A percentile compares a stretch with the other conserved stretches of the same genome.
Evolutionary conservation across 306 rosid genomes (phyloP).

Genomic region (Medicago arabica): DNA sequence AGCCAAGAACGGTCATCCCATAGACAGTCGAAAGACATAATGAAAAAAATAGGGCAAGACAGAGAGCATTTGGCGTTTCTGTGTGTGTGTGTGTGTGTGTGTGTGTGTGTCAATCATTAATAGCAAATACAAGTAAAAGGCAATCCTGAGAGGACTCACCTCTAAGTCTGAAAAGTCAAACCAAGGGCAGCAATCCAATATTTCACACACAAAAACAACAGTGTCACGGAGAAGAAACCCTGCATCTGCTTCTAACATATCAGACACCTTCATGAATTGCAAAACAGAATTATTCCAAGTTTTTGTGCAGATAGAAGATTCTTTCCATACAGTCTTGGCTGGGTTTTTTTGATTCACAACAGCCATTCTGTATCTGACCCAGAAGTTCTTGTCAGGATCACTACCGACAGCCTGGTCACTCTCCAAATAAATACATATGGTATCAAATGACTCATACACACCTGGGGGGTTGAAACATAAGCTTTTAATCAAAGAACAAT

Average conservation of each 20-base stretch:
- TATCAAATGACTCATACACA: conserved; percentile 96
- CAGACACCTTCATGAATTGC: conserved; percentile 99
- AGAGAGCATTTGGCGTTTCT: conserved; percentile 21
- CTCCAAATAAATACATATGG: conserved; percentile 97
- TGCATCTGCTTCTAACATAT: conserved; percentile 94
- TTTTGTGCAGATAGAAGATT: conserved; percentile 97
- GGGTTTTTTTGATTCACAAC: conserved; percentile 95
- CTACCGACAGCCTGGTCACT: conserved; percentile 96
- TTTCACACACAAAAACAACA: conserved; percentile 96
- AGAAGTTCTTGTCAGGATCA: conserved; percentile 97
- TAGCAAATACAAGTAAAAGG: conserved; percentile 27
- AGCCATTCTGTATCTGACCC: conserved; percentile 99
- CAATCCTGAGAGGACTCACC: conserved; percentile 60
- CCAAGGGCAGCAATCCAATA: conserved; percentile 99
- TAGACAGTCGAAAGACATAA: not conserved
- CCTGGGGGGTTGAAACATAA: conserved; percentile 59
- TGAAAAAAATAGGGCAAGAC: conserved; percentile 14
- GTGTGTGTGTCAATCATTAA: conserved; percentile 12
- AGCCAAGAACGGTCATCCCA: conserved; percentile 34
- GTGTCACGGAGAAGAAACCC: conserved; percentile 96
- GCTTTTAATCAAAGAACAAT: conserved; percentile 33
- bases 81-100: not conserved
- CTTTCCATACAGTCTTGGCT: conserved; percentile 97
- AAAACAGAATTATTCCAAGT: conserved; percentile 99
- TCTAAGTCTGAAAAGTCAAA: conserved; percentile 99